phyloP scores from a whole-genome alignment of 2,329 filamentous ascomycete genomes.

The Colletotrichum abscissum region DNA sequence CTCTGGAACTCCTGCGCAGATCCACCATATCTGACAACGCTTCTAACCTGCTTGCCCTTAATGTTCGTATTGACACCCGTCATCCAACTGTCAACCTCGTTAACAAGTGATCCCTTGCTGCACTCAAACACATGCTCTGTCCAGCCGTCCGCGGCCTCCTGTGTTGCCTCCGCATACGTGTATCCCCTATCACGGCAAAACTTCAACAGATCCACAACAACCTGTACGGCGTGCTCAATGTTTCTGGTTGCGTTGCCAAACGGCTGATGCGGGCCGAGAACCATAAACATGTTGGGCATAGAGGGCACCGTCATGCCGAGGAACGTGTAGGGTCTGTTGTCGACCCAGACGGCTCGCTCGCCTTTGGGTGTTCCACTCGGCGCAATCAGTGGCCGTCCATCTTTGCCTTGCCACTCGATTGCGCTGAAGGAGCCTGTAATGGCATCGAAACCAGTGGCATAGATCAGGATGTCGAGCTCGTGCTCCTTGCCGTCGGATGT shows the following conservation, averaged over 20 bases:
- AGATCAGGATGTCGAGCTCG: neutral
- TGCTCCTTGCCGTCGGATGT: constrained; percentile 47
- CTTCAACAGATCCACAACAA: constrained; percentile 48
- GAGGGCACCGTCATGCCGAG: neutral
- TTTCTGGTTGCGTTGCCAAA: neutral
- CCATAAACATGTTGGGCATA: neutral
- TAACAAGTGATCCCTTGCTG: constrained; percentile 54
- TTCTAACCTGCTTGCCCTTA: constrained; percentile 55
- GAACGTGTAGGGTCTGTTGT: neutral
- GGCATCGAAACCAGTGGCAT: neutral
- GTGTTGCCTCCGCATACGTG: constrained; percentile 52
- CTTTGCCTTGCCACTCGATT: neutral
- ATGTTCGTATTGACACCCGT: constrained; percentile 65
- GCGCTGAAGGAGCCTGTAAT: neutral
- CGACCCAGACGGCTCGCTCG: neutral
- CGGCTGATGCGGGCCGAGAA: neutral
- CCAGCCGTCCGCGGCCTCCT: constrained; percentile 53
- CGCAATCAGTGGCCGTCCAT: neutral
- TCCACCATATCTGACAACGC: constrained; percentile 58
- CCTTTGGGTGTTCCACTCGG: neutral
- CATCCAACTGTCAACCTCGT: constrained; percentile 66
- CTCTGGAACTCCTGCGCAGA: constrained; percentile 55
- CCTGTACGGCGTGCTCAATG: constrained; percentile 45
- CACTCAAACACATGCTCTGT: constrained; percentile 60
- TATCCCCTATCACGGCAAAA: constrained; percentile 46